phyloP scores from a whole-genome alignment of 2,329 filamentous ascomycete genomes.

The Calonectria henricotiae region DNA sequence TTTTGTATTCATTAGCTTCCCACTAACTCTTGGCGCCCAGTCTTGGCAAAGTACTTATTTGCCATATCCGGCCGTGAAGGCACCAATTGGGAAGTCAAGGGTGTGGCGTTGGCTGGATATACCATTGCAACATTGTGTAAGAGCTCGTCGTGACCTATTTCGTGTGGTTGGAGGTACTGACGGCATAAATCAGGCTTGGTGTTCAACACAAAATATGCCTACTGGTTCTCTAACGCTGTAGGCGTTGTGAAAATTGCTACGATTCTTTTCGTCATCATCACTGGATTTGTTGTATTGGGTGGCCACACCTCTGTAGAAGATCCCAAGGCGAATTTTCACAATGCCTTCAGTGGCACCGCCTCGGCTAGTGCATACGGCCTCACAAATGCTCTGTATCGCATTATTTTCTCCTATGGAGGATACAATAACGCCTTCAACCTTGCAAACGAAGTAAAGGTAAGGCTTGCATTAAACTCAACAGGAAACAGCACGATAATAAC shows the following conservation, averaged over 20 bases:
- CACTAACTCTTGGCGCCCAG: conserved; percentile 21
- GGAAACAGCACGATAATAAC: neutral
- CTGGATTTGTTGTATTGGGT: conserved; percentile 33
- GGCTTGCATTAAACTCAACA: no score
- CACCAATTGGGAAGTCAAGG: conserved; percentile 28
- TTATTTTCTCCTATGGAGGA: conserved; percentile 33
- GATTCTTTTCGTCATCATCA: conserved; percentile 30
- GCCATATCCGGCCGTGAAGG: conserved; percentile 28
- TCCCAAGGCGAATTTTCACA: conserved; percentile 31
- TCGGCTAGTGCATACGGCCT: conserved; percentile 29
- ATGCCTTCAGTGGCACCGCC: conserved; percentile 22
- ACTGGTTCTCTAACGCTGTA: conserved; percentile 33
- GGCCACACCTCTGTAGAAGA: conserved; percentile 30
- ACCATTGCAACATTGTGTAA: conserved; percentile 26
- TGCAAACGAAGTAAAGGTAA: conserved; percentile 36
- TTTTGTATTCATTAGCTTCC: neutral
- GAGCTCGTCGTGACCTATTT: neutral
- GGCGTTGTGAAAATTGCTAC: conserved; percentile 30
- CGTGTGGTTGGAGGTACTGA: neutral
- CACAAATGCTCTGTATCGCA: conserved; percentile 32
- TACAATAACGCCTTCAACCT: conserved; percentile 34
- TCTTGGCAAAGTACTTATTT: conserved; percentile 32
- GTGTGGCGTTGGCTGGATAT: conserved; percentile 29
- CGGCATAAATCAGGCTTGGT: conserved; percentile 19
- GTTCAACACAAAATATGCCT: conserved; percentile 34